Percentiles rank a stretch among this genome's conserved stretches.
Evolutionary conservation across 2,329 filamentous ascomycete genomes (phyloP).

Genomic region (Biscogniauxia mediterranea): DNA sequence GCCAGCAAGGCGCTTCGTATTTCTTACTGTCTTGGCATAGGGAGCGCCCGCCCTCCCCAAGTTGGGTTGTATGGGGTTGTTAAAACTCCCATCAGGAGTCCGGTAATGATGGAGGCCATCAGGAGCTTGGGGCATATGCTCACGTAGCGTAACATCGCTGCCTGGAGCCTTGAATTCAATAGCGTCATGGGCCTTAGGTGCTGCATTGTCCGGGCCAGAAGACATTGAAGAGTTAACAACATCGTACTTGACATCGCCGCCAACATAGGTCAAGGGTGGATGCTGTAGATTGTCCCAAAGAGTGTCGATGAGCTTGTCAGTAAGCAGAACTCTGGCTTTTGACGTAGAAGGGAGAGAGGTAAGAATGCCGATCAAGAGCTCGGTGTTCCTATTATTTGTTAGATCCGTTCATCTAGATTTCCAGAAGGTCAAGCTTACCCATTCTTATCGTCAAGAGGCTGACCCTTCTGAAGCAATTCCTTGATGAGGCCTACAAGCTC

Average conservation of each 20-base stretch:
- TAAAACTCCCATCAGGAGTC: conserved; percentile 40
- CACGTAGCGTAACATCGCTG: conserved; percentile 36
- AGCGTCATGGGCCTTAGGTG: conserved; percentile 27
- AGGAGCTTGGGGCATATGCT: conserved; percentile 36
- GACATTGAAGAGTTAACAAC: conserved; percentile 31
- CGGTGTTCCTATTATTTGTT: conserved; percentile 35
- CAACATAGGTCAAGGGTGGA: conserved; percentile 47
- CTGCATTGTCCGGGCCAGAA: conserved; percentile 33
- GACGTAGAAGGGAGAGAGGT: conserved; percentile 37
- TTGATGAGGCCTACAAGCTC: conserved; percentile 35
- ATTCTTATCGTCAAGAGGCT: conserved; percentile 58
- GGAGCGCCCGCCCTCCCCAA: conserved; percentile 64
- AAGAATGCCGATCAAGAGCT: conserved; percentile 40
- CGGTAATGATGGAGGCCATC: conserved; percentile 35
- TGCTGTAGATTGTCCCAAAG: conserved; percentile 56
- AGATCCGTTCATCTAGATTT: conserved; percentile 3
- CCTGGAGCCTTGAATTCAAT: conserved; percentile 42
- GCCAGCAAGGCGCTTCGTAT: conserved; percentile 54
- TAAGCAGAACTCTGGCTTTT: conserved; percentile 37
- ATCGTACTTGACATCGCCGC: conserved; percentile 41
- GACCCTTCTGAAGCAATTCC: conserved; percentile 39
- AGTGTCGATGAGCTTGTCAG: conserved; percentile 49
- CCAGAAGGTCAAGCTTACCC: conserved; percentile 27
- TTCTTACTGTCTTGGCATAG: conserved; percentile 66
- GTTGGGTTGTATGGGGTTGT: conserved; percentile 62